phyloP scores from a whole-genome alignment of 345 rosid species.

The Moricandia moricandioides region DNA sequence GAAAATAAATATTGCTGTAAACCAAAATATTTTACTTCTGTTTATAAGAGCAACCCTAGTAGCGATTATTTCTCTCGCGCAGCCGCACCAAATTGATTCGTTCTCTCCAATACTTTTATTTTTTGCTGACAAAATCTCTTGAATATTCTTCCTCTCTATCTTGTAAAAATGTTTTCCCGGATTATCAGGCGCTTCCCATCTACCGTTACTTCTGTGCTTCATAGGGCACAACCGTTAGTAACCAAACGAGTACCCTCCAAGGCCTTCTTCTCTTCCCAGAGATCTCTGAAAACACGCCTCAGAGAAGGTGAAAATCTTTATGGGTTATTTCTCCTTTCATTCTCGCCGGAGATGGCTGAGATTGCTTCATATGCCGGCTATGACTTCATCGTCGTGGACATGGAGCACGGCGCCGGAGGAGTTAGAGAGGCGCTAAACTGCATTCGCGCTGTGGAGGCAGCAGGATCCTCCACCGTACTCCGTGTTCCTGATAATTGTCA shows the following conservation, averaged over 20 bases:
- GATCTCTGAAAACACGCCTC: slow-evolving; percentile 67
- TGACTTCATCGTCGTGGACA: slow-evolving; percentile 69
- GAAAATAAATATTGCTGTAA: too few relatives aligned
- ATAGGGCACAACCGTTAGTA: background rate
- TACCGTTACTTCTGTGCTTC: background rate
- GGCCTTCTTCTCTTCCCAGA: background rate
- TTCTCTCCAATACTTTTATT: too few relatives aligned
- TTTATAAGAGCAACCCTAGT: too few relatives aligned
- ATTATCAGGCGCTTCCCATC: background rate
- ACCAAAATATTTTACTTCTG: too few relatives aligned
- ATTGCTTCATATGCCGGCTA: slow-evolving; percentile 69
- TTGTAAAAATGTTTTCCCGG: background rate
- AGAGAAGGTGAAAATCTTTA: slow-evolving; percentile 60
- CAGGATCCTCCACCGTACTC: slow-evolving; percentile 55
- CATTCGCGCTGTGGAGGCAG: slow-evolving; percentile 60
- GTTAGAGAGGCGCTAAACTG: slow-evolving; percentile 61
- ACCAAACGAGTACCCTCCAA: background rate
- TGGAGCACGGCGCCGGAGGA: slow-evolving; percentile 93
- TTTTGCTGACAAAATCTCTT: too few relatives aligned
- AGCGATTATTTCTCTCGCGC: too few relatives aligned
- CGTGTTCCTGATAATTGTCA: slow-evolving; percentile 70
- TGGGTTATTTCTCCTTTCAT: slow-evolving; percentile 69
- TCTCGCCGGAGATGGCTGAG: slow-evolving; percentile 82
- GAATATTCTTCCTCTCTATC: too few relatives aligned
- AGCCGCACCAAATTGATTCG: too few relatives aligned